Base-by-base conservation (phyloP, 148 eudicot species). In the Persicaria maculosa region DNA sequence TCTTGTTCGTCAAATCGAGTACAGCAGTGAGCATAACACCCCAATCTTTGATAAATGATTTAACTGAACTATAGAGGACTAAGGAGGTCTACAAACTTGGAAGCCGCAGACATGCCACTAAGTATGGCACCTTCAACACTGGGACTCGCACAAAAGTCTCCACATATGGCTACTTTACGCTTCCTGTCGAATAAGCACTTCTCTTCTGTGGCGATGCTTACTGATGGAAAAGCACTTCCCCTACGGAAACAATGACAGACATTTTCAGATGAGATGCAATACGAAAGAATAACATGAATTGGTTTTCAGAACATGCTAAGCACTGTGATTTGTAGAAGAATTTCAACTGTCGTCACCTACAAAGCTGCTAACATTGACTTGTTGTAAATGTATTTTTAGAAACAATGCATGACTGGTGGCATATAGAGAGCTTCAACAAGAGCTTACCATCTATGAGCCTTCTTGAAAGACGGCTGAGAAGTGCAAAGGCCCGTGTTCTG, bases 391-490 rank as follows among this genome's bases (percentile, higher is more conserved):
- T 9, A 58, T 19, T 57, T 31, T 20, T 31, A 10, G 68, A 62
- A 19, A 25, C 68, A 62, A 62, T 19, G 9, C 6, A 5, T 22
- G 65, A 59, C 12, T 8, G 9, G 40, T 25, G 68, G 22, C 52
- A 54, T 54, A 54, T 54, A 54, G 25, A 57, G 7, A 57, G 62
- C 2, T 71, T 20, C 5, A 71, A 47, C 44, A 50, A 71, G 14
- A 44, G 44, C 96, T 78, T 68, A 95, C 99, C 99, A 95, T 61
- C 99, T 85, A 85, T 95, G 99, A 79, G 99, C 97, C 85, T 84
- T 92, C 85, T 72, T 85, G 83, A 95, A 95, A 77, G 77, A 83
- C 11, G 99, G 94, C 77, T 79, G 85, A 71, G 92, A 79, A 57
- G 86, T 87, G 81, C 79, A 75, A n/a, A 90, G 84, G 58, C 89